Evolutionary conservation across 2,329 filamentous ascomycete genomes (phyloP), one percentile per base, ranked within the genome.

Genomic region (Epichloe elymi): DNA sequence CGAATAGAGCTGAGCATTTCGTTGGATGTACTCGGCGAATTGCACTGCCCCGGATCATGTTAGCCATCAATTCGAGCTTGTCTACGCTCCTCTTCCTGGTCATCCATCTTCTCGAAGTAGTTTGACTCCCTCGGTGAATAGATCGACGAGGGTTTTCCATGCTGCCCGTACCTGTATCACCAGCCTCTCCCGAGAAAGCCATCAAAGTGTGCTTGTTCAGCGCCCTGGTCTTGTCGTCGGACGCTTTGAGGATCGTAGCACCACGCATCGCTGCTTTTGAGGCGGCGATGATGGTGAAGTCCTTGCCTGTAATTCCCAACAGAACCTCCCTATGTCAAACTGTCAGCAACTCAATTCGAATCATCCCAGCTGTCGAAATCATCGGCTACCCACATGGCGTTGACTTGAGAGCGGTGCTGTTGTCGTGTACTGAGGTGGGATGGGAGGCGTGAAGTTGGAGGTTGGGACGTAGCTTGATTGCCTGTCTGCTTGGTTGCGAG

Each of bases 11-110:
- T 95, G 88, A 57, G 93, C 84, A 70, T 98, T 98, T 67, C 91
- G 90, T 80, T 97, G 90, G 69, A 98, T 94, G 74, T 91, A 98
- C 74, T 98, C 93, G 68, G 94, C 88, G 69, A 98, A 98, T 83
- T 98, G 91, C 56, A 97, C 90, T 95, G 66, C 37, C 5, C 12
- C 30, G n/a, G 12, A 11, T 37, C 30, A 38, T 20, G 57, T 67
- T 48, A 67, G 58, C 55, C 51, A 39, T 51, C 46, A 48, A 49
- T 50, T 35, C 23, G 37, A 8, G 30, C 15, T 6, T 23, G 23
- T 5, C 5, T 17, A 6, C 35, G 5, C 36, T n/a, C 35, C 35
- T 4, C 11, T 23, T 8, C 17, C n/a, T 1, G 3, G n/a, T 20
- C 19, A 23, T 45, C 48, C 6, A 12, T 23, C 4, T 8, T 39